phyloP scores from a whole-genome alignment of 2,329 filamentous ascomycete genomes.

The Didymella sp. region DNA sequence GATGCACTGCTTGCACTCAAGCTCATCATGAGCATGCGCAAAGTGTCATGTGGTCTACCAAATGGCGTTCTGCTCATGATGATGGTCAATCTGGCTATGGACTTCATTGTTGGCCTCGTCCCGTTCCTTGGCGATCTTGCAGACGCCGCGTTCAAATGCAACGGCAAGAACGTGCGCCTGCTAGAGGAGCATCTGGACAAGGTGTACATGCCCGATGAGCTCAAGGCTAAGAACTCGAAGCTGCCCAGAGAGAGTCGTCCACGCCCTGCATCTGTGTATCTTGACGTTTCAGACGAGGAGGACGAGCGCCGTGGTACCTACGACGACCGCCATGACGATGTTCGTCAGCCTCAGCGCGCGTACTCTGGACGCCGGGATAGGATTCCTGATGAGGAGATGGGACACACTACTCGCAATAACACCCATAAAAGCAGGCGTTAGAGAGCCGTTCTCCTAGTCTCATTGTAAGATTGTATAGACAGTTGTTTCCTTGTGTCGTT shows the following conservation, averaged over 20 bases:
- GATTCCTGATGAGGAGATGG: conserved; percentile 45
- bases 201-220: conserved; percentile 63
- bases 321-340: conserved; percentile 33
- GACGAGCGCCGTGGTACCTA: conserved; percentile 36
- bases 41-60: conserved; percentile 79
- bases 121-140: conserved; percentile 78
- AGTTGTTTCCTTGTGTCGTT: conserved; percentile 1
- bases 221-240: conserved; percentile 29
- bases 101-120: conserved; percentile 76
- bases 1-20: conserved; percentile 63
- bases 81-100: conserved; percentile 78
- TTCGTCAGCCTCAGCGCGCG: conserved; percentile 39
- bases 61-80: conserved; percentile 68
- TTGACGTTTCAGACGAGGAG: conserved; percentile 54
- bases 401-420: conserved; percentile 30
- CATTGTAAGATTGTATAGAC: conserved; percentile 4
- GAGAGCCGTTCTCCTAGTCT: conserved; percentile 15
- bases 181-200: conserved; percentile 72
- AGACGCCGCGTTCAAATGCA: conserved; percentile 76
- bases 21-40: conserved; percentile 74
- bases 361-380: conserved; percentile 39
- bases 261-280: conserved; percentile 56
- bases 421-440: conserved; percentile 34
- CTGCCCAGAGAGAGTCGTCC: conserved; percentile 36
- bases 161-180: conserved; percentile 76